These are phyloP conservation scores for Tricholoma hemisulphureum DNA, from an alignment of 768 basidiomycete species.

Conservation along the genomic window DNA sequence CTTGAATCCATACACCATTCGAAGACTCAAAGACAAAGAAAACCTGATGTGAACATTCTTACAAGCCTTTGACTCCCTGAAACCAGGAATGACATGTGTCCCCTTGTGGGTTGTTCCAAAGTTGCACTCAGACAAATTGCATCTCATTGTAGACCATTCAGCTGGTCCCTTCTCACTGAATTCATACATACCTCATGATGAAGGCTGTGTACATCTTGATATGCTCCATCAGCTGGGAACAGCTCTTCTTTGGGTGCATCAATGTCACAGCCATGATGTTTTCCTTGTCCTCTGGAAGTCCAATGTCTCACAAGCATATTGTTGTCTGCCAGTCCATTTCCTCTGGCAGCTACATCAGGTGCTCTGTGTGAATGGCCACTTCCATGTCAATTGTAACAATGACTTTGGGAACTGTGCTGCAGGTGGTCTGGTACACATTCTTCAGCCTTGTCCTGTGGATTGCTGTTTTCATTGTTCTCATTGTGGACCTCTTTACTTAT, in stretches of 20 bases:
- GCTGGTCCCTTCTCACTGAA: slow-evolving; percentile 26
- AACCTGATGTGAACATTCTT: too few species aligned
- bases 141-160: slow-evolving; percentile 38
- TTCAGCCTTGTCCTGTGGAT: background rate
- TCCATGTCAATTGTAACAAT: slow-evolving; percentile 22
- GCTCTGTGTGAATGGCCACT: slow-evolving; percentile 18
- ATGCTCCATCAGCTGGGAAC: slow-evolving; percentile 13
- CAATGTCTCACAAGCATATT: slow-evolving; percentile 37
- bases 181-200: background rate
- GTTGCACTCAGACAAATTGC: slow-evolving; percentile 23
- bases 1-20: too few species aligned
- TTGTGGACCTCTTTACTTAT: too few species aligned
- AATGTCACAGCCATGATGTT: background rate
- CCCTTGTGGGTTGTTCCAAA: slow-evolving; percentile 37
- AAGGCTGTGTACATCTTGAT: background rate
- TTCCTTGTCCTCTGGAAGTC: slow-evolving; percentile 31
- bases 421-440: background rate
- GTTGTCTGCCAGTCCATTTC: slow-evolving; percentile 34
- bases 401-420: slow-evolving; percentile 20
- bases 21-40: too few species aligned
- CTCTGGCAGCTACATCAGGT: slow-evolving; percentile 43
- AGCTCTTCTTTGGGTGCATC: background rate
- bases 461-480: background rate
- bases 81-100: slow-evolving; percentile 35
- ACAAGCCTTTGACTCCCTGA: slow-evolving; percentile 23